phyloP scores from a whole-genome alignment of 2,329 filamentous ascomycete genomes.

The Zasmidium citrigriseum region DNA sequence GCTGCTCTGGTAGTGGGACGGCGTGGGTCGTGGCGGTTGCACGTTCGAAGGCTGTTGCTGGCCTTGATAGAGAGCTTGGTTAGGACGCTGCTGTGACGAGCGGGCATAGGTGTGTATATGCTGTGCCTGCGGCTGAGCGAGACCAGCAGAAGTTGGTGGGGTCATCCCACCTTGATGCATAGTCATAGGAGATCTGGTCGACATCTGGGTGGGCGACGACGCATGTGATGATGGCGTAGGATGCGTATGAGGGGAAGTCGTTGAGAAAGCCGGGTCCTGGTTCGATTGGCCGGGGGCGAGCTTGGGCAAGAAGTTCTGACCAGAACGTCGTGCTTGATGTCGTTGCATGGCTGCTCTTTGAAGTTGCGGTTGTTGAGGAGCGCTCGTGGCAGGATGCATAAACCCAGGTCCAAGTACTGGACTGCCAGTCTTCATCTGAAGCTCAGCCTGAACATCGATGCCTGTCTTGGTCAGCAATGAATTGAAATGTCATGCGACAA shows the following conservation, averaged over 20 bases:
- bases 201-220: slow-evolving; percentile 62
- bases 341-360: slow-evolving; percentile 80
- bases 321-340: slow-evolving; percentile 51
- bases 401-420: slow-evolving; percentile 71
- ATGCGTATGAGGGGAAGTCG: slow-evolving; percentile 71
- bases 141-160: slow-evolving; percentile 59
- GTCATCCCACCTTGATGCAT: slow-evolving; percentile 62
- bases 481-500: neutral
- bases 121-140: slow-evolving; percentile 53
- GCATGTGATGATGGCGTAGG: slow-evolving; percentile 81
- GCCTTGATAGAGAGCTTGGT: slow-evolving; percentile 46
- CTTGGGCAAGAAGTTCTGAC: slow-evolving; percentile 35
- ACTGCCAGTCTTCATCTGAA: slow-evolving; percentile 88
- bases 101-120: slow-evolving; percentile 42
- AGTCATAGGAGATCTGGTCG: slow-evolving; percentile 63
- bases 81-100: slow-evolving; percentile 44
- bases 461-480: slow-evolving; percentile 52
- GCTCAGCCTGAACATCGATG: slow-evolving; percentile 95
- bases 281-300: slow-evolving; percentile 42
- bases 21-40: slow-evolving; percentile 22
- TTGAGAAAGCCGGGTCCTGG: slow-evolving; percentile 43
- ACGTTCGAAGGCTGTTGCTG: slow-evolving; percentile 37
- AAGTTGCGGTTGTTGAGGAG: slow-evolving; percentile 54
- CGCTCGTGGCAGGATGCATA: slow-evolving; percentile 44
- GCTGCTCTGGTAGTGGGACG: slow-evolving; percentile 27